Conservation (phyloP, 768 basidiomycete species). For the Naganishia vishniacii region DNA sequence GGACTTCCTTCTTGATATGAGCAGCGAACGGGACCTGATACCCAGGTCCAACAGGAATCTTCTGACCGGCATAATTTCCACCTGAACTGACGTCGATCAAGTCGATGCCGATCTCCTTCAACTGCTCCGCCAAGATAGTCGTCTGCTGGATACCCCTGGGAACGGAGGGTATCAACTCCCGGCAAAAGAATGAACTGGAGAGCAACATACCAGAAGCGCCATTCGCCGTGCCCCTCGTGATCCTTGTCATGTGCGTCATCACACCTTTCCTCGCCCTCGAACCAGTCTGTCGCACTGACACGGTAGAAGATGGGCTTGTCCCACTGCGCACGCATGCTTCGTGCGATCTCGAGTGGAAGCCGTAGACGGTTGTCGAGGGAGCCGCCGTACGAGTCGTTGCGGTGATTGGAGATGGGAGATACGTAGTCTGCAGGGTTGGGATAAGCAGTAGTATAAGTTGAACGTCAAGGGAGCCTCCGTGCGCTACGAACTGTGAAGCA, state of each 20-base stretch:
- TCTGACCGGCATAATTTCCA: constrained; percentile 61
- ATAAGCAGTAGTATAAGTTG: not conserved
- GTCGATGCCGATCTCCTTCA: constrained; percentile 64
- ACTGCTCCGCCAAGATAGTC: constrained; percentile 56
- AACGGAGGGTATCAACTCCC: not conserved
- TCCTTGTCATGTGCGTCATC: constrained; percentile 48
- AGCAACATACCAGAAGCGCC: constrained; percentile 28
- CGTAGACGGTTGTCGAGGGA: constrained; percentile 67
- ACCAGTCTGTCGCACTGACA: constrained; percentile 65
- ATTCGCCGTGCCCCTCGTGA: constrained; percentile 25
- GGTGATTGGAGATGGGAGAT: constrained; percentile 68
- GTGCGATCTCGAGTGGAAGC: constrained; percentile 59
- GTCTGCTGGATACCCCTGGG: constrained; percentile 78
- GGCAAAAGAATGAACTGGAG: constrained; percentile 52
- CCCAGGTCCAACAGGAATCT: constrained; percentile 38
- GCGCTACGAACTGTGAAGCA: constrained; percentile 33
- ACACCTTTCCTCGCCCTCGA: constrained; percentile 56
- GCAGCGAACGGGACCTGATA: constrained; percentile 64
- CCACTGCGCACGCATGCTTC: constrained; percentile 59
- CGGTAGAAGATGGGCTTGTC: constrained; percentile 68
- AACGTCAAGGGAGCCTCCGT: no score
- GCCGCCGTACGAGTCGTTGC: constrained; percentile 69
- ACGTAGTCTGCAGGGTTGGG: constrained; percentile 53
- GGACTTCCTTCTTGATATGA: constrained; percentile 48
- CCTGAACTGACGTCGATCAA: constrained; percentile 69